Evolutionary conservation across 2,329 filamentous ascomycete species (phyloP), one percentile per base, ranked within the genome.

Genomic region (Aspergillus costaricaensis): DNA sequence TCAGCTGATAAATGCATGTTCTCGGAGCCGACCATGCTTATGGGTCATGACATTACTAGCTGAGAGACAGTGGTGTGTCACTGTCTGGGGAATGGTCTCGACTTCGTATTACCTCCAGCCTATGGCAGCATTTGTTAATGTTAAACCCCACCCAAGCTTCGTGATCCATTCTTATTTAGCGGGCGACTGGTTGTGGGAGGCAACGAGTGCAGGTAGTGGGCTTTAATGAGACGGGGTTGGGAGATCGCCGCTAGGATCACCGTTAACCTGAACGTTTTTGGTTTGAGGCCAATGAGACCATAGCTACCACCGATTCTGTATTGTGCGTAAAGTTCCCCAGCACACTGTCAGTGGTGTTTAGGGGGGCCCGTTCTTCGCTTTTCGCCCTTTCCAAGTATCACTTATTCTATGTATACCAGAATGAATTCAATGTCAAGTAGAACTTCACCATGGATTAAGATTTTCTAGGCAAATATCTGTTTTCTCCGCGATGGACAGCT

Each of bases 181-280:
- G 50, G n/a, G 21, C 19, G 38, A 54, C 43, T 54, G 47, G 32
- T 44, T 59, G 50, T 55, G 32, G 57, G 58, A 57, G 55, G 43
- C 57, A 50, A 55, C 39, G 57, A 58, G 49, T 27, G 50, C 43
- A 56, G 52, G 36, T 60, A 51, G 58, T 62, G 62, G 62, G 57
- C 64, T 58, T 47, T 50, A 55, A 55, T 60, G 41, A 50, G 55
- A 66, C 52, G 59, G 62, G 57, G 47, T 63, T 65, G 55, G 58
- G 57, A 64, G 71, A 73, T 73, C 71, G 68, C 68, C 70, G 65
- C 71, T 69, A 73, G 68, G 70, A 70, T 73, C 68, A 68, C 65
- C 65, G 57, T 65, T 62, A 43, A 57, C 50, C 53, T 63, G 60
- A 62, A 56, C 41, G 27, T 62, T 62, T 61, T 59, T 17, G 54